phyloP scores from a whole-genome alignment of 2,329 filamentous ascomycete species.

The Apiospora marii region DNA sequence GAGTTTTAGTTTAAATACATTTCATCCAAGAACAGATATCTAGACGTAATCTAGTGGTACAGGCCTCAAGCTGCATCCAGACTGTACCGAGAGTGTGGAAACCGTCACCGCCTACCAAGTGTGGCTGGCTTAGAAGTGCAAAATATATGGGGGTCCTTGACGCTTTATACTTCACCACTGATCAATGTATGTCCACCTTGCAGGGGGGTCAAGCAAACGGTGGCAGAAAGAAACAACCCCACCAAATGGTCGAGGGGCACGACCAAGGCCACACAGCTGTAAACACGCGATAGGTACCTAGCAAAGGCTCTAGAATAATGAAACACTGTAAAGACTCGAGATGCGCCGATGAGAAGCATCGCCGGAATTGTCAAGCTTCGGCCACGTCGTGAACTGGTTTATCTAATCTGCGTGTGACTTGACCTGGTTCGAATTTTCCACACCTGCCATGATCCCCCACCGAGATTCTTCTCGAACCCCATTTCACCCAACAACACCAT shows the following conservation, averaged over 20 bases:
- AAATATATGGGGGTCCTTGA: slow-evolving; percentile 6
- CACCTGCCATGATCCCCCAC: slow-evolving; percentile 34
- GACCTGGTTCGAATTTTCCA: slow-evolving; percentile 18
- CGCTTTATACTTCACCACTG: neutral
- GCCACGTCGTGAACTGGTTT: neutral
- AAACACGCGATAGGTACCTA: slow-evolving; percentile 7
- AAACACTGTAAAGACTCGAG: neutral
- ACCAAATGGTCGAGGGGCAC: slow-evolving; percentile 12
- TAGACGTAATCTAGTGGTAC: neutral
- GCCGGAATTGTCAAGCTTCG: neutral
- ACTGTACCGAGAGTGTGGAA: neutral
- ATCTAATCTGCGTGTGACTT: slow-evolving; percentile 12
- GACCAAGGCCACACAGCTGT: neutral
- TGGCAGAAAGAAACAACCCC: slow-evolving; percentile 17
- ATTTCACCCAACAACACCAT: slow-evolving; percentile 1
- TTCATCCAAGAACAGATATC: neutral
- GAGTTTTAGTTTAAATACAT: neutral
- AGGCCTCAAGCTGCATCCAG: neutral
- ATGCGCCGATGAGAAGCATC: neutral
- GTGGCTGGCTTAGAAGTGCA: slow-evolving; percentile 7
- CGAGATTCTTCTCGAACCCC: slow-evolving; percentile 22
- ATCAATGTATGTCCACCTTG: too few relatives aligned
- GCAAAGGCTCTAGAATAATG: neutral
- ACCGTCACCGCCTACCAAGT: slow-evolving; percentile 24
- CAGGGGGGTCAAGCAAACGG: neutral